A percentile compares a stretch with the other conserved stretches of the same genome.
phyloP scores from a whole-genome alignment of 106 monocot species.

The Ottelia alismoides region DNA sequence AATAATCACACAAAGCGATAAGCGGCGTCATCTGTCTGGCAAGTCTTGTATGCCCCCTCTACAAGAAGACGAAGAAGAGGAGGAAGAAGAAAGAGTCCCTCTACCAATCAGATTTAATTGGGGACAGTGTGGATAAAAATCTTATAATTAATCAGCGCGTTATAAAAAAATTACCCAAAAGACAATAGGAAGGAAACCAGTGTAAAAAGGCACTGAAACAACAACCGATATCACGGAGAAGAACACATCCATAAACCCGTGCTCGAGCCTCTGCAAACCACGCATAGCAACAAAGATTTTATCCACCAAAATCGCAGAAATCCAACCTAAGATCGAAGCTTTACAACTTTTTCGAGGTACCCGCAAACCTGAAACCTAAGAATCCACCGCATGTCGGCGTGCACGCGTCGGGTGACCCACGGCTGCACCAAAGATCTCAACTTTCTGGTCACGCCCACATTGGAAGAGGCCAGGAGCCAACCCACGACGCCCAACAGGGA shows the following conservation, averaged over 20 bases:
- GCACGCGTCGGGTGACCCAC: slow-evolving; percentile 60
- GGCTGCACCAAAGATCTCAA: slow-evolving; percentile 55
- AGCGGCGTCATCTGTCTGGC: slow-evolving; percentile 70
- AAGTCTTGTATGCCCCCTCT: slow-evolving; percentile 89
- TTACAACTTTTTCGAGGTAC: too few species aligned
- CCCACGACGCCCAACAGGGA: slow-evolving; percentile 27
- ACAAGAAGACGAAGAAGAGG: slow-evolving; percentile 1
- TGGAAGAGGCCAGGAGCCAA: slow-evolving; percentile 46
- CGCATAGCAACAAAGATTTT: slow-evolving; percentile 2
- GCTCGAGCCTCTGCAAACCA: slow-evolving; percentile 37
- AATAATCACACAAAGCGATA: slow-evolving; percentile 87
- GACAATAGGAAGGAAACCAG: slow-evolving; percentile 79
- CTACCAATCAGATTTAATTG: not conserved
- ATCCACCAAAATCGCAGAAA: not conserved
- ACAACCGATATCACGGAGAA: slow-evolving; percentile 78
- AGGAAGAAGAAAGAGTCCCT: not conserved
- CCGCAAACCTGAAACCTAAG: slow-evolving; percentile 63
- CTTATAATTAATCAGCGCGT: too few species aligned
- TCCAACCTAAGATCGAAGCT: not conserved
- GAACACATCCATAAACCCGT: slow-evolving; percentile 42
- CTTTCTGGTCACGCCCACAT: slow-evolving; percentile 33
- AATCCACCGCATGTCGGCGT: slow-evolving; percentile 29
- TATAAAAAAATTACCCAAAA: slow-evolving; percentile 60
- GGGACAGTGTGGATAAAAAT: too few species aligned
- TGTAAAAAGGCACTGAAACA: slow-evolving; percentile 95